These are phyloP conservation scores for Cutaneotrichosporon cavernicola DNA, from an alignment of 1,284 basidiomycete species.

Conservation along the genomic window DNA sequence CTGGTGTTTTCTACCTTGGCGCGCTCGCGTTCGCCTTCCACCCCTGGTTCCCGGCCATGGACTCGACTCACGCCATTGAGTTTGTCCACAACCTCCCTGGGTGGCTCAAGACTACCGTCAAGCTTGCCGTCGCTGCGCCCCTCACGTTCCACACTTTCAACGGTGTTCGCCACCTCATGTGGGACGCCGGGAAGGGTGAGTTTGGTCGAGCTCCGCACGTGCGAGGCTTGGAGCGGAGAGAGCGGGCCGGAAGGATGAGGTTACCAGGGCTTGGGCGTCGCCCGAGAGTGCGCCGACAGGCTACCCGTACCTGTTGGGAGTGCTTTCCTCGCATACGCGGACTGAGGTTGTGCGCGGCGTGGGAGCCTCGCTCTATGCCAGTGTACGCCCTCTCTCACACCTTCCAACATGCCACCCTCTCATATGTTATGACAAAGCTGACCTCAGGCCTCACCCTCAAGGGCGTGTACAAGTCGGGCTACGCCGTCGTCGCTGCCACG, in stretches of 20 bases:
- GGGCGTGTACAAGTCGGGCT: conserved; percentile 74
- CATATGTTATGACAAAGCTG: background rate
- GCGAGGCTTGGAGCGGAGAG: background rate
- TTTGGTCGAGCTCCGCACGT: conserved; percentile 25
- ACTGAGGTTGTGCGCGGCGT: too few species aligned
- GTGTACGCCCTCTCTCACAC: too few species aligned
- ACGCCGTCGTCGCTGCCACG: conserved; percentile 78
- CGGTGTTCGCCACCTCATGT: conserved; percentile 84
- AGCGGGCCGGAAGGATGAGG: background rate
- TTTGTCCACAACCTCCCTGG: conserved; percentile 65
- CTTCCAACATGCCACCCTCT: conserved; percentile 13
- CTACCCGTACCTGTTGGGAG: too few species aligned
- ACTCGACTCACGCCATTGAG: conserved; percentile 74
- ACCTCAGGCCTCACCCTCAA: conserved; percentile 72
- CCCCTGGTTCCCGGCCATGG: conserved; percentile 63
- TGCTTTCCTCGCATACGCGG: too few species aligned
- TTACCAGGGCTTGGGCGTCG: too few species aligned
- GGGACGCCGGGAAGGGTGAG: conserved; percentile 90
- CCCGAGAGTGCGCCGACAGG: too few species aligned
- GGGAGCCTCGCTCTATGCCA: too few species aligned
- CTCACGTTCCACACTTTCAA: conserved; percentile 90
- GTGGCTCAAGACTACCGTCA: conserved; percentile 70
- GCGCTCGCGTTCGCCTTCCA: conserved; percentile 82
- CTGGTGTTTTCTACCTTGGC: conserved; percentile 81
- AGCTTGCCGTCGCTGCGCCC: conserved; percentile 73